Evolutionary conservation across 2,329 filamentous ascomycete species (phyloP).

Genomic region (Fonsecaea monophora): DNA sequence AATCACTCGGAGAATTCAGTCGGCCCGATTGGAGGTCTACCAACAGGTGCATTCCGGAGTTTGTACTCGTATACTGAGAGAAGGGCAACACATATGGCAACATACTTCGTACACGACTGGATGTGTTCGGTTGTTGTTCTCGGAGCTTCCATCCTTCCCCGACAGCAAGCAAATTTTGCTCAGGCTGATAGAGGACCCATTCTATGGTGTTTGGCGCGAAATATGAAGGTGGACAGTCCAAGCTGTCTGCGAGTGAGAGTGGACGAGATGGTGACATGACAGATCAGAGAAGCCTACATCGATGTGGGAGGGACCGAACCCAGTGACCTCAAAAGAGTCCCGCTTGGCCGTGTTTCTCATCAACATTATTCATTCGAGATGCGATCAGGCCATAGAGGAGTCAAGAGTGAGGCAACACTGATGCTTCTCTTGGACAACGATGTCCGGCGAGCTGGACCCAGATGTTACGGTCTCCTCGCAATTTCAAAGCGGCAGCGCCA

Average conservation of each 20-base stretch:
- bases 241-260: neutral
- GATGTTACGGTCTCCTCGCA: neutral
- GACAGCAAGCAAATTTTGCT: neutral
- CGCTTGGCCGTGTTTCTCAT: neutral
- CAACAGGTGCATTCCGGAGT: neutral
- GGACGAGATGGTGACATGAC: neutral
- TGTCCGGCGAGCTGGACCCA: neutral
- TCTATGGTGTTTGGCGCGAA: neutral
- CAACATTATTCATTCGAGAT: neutral
- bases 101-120: neutral
- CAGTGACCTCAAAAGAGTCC: neutral
- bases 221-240: neutral
- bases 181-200: neutral
- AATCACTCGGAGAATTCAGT: neutral
- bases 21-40: conserved; percentile 5
- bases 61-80: neutral
- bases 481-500: neutral
- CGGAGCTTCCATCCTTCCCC: neutral
- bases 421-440: neutral
- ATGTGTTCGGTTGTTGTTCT: neutral
- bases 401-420: neutral
- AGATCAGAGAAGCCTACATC: neutral
- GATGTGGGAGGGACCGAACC: neutral
- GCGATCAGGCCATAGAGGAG: neutral
- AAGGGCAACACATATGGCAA: neutral